Evolutionary conservation across 106 monocot species (phyloP), one percentile per base, ranked within the genome.

Genomic region (Allium fistulosum): DNA sequence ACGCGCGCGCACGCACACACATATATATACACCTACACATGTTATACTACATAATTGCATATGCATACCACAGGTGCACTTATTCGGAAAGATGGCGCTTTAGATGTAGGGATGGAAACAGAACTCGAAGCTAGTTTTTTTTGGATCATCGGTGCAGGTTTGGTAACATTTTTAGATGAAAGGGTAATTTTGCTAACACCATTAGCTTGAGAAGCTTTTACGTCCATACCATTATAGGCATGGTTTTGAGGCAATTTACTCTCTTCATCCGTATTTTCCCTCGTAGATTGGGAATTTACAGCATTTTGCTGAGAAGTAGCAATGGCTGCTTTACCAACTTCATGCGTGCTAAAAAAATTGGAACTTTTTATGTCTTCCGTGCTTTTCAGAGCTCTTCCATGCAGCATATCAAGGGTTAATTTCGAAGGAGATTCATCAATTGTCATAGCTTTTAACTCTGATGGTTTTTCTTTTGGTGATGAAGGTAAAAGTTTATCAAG

Each of bases 401-500:
- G 73, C 2, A 84, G 17, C 80, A 80, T 80, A 16, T 71, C 69
- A 68, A n/a, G 26, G 17, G 84, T 80, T 64, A 84, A 57, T 75
- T 81, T 77, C 7, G 70, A 70, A 26, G 83, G 75, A 22, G 79
- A 80, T 59, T 79, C 80, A 83, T 83, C 67, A 59, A 46, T 80
- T 51, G 45, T 22, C 7, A 70, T 72, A 72, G 68, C 46, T 53
- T 80, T 82, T 16, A 48, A 27, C 71, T 75, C 70, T n/a, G 75
- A 78, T 11, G 74, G 77, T 61, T 82, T 82, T 27, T 79, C 82
- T 66, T 80, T 86, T 45, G 85, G 81, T 62, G 85, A 83, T 62
- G 85, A 83, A 61, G 84, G 81, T 7, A 73, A 72, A 70, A 88
- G 26, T 70, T 83, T 88, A 71, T 88, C 91, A 73, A 88, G 79